A percentile compares a stretch with the other conserved stretches of the same genome.
phyloP scores from a whole-genome alignment of 2,329 filamentous ascomycete genomes.

The Metarhizium brunneum region DNA sequence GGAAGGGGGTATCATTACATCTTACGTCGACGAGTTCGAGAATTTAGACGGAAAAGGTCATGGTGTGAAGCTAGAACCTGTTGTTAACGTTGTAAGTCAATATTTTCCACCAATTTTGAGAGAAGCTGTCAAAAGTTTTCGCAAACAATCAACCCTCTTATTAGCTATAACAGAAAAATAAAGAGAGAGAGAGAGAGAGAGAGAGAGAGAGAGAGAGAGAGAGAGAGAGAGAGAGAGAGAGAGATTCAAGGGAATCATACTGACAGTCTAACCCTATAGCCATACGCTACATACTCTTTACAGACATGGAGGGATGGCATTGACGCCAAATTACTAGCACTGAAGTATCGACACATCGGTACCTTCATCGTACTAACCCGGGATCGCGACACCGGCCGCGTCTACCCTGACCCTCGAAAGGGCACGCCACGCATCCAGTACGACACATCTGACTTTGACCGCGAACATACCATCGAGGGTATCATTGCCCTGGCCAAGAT shows the following conservation, averaged over 20 bases:
- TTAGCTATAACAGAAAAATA: not conserved
- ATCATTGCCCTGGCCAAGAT: conserved; percentile 65
- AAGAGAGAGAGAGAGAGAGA: not conserved
- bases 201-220: not conserved
- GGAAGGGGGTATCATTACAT: conserved; percentile 71
- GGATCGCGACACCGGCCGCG: conserved; percentile 65
- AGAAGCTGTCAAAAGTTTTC: not conserved
- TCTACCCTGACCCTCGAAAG: conserved; percentile 61
- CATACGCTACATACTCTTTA: conserved; percentile 51
- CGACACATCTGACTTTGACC: conserved; percentile 60
- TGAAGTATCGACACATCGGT: conserved; percentile 59
- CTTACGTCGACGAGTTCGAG: conserved; percentile 67
- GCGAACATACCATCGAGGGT: conserved; percentile 61
- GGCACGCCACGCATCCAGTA: conserved; percentile 62
- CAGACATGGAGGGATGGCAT: conserved; percentile 60
- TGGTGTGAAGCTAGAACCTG: conserved; percentile 71
- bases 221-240: not conserved
- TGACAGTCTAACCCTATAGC: conserved; percentile 29
- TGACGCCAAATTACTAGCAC: conserved; percentile 61
- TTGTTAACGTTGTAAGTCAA: conserved; percentile 54
- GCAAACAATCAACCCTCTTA: not conserved
- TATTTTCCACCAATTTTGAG: not conserved
- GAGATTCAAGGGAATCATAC: not conserved
- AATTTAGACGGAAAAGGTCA: conserved; percentile 74
- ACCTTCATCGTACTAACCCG: conserved; percentile 66